These are phyloP conservation scores for Hura crepitans DNA, from an alignment of 441 rosid genomes.

Conservation along the genomic window DNA sequence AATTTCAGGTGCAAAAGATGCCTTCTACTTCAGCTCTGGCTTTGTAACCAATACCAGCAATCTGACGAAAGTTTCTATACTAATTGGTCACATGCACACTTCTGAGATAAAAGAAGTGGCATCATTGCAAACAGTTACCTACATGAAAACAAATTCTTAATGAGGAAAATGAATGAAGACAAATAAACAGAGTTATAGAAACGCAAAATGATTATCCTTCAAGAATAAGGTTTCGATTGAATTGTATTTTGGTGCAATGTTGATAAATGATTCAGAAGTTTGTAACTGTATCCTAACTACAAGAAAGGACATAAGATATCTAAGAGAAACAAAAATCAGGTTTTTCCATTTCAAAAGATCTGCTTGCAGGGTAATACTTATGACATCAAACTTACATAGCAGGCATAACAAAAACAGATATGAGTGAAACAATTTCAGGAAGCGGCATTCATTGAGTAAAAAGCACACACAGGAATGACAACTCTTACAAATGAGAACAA, in stretches of 20 bases:
- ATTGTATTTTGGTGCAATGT: neutral
- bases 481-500: too few species aligned
- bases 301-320: too few species aligned
- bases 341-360: too few species aligned
- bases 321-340: too few species aligned
- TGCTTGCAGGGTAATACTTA: neutral
- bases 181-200: too few species aligned
- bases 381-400: neutral
- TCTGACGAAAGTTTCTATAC: constrained; percentile 54
- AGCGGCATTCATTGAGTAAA: too few species aligned
- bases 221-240: neutral
- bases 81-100: constrained; percentile 15
- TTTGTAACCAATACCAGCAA: constrained; percentile 89
- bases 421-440: neutral
- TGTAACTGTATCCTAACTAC: neutral
- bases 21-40: constrained; percentile 83
- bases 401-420: neutral
- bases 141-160: neutral
- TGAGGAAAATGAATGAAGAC: neutral
- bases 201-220: too few species aligned
- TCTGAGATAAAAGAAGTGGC: neutral
- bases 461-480: too few species aligned
- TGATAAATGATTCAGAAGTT: neutral
- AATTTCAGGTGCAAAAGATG: constrained; percentile 67
- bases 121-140: neutral